Conservation (phyloP, 768 basidiomycete genomes). For the Coprinopsis cinerea region DNA sequence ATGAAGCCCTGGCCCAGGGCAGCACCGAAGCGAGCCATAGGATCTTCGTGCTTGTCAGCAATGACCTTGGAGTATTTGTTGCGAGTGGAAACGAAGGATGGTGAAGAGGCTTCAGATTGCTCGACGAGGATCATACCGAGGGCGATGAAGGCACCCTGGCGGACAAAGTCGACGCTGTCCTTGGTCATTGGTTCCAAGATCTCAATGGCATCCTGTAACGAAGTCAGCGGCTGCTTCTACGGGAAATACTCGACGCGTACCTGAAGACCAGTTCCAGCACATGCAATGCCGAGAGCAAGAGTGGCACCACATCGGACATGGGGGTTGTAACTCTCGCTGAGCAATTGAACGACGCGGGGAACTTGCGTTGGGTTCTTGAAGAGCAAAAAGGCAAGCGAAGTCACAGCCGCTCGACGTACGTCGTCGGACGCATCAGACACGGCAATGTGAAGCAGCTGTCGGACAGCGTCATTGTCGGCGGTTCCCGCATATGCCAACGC, state of each 20-base stretch:
- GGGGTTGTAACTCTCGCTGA: slow-evolving; percentile 98
- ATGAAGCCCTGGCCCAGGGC: slow-evolving; percentile 94
- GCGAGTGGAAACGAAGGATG: slow-evolving; percentile 75
- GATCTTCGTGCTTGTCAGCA: slow-evolving; percentile 96
- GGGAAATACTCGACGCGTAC: slow-evolving; percentile 31
- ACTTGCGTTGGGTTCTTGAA: slow-evolving; percentile 97
- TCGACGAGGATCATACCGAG: slow-evolving; percentile 96
- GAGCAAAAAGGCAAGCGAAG: slow-evolving; percentile 89
- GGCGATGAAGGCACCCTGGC: slow-evolving; percentile 94
- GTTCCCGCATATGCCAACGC: slow-evolving; percentile 97
- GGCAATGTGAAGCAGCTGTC: slow-evolving; percentile 88
- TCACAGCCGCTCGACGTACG: slow-evolving; percentile 94
- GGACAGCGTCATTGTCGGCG: slow-evolving; percentile 88
- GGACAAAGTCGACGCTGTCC: slow-evolving; percentile 96
- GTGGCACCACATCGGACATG: slow-evolving; percentile 98
- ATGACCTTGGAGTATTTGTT: slow-evolving; percentile 87
- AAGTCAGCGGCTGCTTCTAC: slow-evolving; percentile 1
- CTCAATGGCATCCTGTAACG: slow-evolving; percentile 81
- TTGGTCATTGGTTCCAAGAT: slow-evolving; percentile 98
- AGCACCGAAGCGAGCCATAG: slow-evolving; percentile 97
- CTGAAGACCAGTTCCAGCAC: slow-evolving; percentile 94
- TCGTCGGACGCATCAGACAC: slow-evolving; percentile 98
- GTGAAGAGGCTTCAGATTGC: slow-evolving; percentile 86
- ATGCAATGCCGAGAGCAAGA: slow-evolving; percentile 92
- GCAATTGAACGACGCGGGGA: slow-evolving; percentile 90